phyloP scores from a whole-genome alignment of 768 basidiomycete genomes.

The Lentinula raphanica region DNA sequence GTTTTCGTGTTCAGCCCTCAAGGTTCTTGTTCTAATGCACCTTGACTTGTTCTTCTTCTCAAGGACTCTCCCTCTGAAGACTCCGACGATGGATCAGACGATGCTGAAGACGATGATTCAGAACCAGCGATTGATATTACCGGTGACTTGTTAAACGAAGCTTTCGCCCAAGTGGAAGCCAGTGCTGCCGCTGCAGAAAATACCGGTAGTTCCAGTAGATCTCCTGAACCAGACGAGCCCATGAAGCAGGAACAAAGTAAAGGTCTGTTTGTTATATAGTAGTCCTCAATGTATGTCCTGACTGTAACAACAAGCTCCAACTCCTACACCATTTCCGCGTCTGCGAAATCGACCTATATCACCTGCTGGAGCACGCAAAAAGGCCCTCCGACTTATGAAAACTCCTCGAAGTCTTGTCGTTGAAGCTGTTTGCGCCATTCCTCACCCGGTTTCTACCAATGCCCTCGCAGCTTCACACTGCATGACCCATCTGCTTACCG shows the following conservation, averaged over 20 bases:
- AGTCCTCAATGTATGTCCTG: neutral
- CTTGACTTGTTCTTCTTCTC: slow-evolving; percentile 1
- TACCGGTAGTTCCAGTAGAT: slow-evolving; percentile 12
- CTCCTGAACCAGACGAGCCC: neutral
- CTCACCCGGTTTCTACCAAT: slow-evolving; percentile 84
- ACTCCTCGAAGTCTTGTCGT: slow-evolving; percentile 70
- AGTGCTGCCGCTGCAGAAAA: slow-evolving; percentile 11
- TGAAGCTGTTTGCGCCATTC: slow-evolving; percentile 88
- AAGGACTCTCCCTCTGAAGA: slow-evolving; percentile 54
- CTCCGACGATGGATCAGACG: slow-evolving; percentile 22
- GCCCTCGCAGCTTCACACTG: slow-evolving; percentile 82
- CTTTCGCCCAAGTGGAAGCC: slow-evolving; percentile 19
- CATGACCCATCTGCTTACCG: slow-evolving; percentile 84
- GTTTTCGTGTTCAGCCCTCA: slow-evolving; percentile 11
- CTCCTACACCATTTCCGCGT: slow-evolving; percentile 28
- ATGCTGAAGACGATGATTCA: slow-evolving; percentile 48
- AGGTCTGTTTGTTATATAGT: neutral
- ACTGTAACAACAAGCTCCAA: slow-evolving; percentile 14
- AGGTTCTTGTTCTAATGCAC: slow-evolving; percentile 5
- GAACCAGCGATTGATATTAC: slow-evolving; percentile 29
- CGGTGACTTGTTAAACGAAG: slow-evolving; percentile 20
- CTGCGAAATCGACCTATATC: slow-evolving; percentile 42
- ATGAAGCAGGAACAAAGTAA: neutral
- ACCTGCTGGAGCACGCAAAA: slow-evolving; percentile 50
- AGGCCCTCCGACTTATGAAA: slow-evolving; percentile 28